These are phyloP conservation scores for Zymoseptoria passerinii DNA, from an alignment of 2,329 filamentous ascomycete genomes.

Conservation along the genomic window DNA sequence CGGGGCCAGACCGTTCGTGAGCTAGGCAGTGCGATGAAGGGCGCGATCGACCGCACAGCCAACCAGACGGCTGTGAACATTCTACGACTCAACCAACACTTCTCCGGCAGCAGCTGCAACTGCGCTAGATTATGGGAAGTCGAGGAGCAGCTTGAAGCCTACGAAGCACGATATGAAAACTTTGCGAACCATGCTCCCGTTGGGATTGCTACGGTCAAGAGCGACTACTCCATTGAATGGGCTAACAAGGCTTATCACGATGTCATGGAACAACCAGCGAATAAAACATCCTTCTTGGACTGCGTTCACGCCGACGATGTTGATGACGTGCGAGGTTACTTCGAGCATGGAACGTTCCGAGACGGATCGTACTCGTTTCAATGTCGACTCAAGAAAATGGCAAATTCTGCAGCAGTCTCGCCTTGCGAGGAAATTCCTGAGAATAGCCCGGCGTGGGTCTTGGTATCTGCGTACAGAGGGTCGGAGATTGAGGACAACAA, in stretches of 20 bases:
- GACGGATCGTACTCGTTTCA: conserved; percentile 14
- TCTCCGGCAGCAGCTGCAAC: conserved; percentile 11
- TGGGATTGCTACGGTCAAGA: conserved; percentile 7
- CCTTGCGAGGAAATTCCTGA: conserved; percentile 5
- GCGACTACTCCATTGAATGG: conserved; percentile 11
- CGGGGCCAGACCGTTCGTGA: conserved; percentile 13
- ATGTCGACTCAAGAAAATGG: conserved; percentile 15
- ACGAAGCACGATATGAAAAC: conserved; percentile 12
- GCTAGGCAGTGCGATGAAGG: conserved; percentile 9
- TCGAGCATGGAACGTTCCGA: conserved; percentile 9
- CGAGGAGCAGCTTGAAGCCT: conserved; percentile 7
- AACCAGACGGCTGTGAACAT: conserved; percentile 10
- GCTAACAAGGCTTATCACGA: conserved; percentile 16
- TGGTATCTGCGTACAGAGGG: conserved; percentile 13
- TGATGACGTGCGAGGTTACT: conserved; percentile 3
- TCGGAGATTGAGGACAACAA: conserved; percentile 8
- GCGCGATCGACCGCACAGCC: conserved; percentile 9
- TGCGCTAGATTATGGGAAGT: conserved; percentile 14
- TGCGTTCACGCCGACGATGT: conserved; percentile 14
- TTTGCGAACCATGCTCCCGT: conserved; percentile 16
- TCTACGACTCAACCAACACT: conserved; percentile 11
- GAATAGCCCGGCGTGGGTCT: conserved; percentile 10
- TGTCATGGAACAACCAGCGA: conserved; percentile 7
- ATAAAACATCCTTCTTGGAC: conserved; percentile 9
- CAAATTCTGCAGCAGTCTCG: conserved; percentile 6